These are phyloP conservation scores for Berkeleyomyces rouxiae DNA, from an alignment of 2,329 filamentous ascomycete genomes.

Conservation along the genomic window DNA sequence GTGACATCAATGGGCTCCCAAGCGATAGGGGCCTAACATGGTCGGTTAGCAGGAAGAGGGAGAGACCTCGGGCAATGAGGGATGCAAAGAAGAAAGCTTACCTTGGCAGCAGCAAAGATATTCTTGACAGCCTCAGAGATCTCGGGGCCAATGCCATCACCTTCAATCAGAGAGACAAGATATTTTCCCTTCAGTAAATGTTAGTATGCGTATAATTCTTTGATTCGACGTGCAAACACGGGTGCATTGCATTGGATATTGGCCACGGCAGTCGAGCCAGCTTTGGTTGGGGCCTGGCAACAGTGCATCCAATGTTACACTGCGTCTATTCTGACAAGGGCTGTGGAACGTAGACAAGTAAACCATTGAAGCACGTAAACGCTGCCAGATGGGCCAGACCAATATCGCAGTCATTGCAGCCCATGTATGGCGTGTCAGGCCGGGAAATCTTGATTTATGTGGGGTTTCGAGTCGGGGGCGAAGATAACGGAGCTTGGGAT, in stretches of 20 bases:
- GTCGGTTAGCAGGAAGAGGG: conserved; percentile 8
- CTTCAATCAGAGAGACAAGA: conserved; percentile 93
- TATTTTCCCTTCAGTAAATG: conserved; percentile 58
- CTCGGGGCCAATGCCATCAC: conserved; percentile 96
- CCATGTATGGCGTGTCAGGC: too few relatives aligned
- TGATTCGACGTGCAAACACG: not conserved
- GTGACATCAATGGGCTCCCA: conserved; percentile 98
- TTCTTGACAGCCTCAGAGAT: conserved; percentile 97
- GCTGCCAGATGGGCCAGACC: too few relatives aligned
- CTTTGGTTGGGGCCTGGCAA: not conserved
- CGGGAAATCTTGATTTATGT: too few relatives aligned
- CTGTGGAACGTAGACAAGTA: conserved; percentile 9
- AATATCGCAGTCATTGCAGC: too few relatives aligned
- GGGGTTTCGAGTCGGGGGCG: too few relatives aligned
- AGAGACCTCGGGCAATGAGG: not conserved
- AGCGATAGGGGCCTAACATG: conserved; percentile 60
- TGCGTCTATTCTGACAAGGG: not conserved
- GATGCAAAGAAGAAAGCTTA: conserved; percentile 26
- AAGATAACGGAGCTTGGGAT: not conserved
- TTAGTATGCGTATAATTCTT: not conserved
- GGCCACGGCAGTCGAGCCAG: too few relatives aligned
- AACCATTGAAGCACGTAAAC: too few relatives aligned
- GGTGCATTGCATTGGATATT: not conserved
- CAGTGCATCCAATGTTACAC: not conserved
- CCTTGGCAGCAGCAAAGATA: conserved; percentile 90